phyloP scores from a whole-genome alignment of 2,329 filamentous ascomycete species.

The Hysterium pulicare region DNA sequence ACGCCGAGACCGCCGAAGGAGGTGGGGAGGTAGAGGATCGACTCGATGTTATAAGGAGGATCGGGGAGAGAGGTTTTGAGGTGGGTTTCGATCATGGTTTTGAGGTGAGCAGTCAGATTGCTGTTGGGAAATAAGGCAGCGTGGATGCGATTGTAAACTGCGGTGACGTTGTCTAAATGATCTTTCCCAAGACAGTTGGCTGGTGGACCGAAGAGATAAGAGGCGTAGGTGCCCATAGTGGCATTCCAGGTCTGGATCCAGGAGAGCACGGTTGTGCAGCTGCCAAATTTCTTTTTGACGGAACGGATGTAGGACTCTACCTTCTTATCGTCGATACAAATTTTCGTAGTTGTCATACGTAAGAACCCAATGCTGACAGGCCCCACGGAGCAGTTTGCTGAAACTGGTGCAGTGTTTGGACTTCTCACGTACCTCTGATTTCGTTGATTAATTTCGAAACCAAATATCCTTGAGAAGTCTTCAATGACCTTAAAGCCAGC shows the following conservation, averaged over 20 bases:
- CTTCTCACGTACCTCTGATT: too few relatives aligned
- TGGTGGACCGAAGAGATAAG: constrained; percentile 26
- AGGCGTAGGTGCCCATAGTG: constrained; percentile 21
- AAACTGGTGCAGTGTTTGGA: constrained; percentile 15
- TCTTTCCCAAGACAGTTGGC: constrained; percentile 21
- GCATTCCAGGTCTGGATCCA: constrained; percentile 29
- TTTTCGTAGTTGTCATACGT: too few relatives aligned
- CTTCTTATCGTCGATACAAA: constrained; percentile 12
- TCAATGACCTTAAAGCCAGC: constrained; percentile 7
- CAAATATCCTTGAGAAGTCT: constrained; percentile 17
- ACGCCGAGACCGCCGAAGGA: constrained; percentile 28
- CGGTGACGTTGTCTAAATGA: constrained; percentile 21
- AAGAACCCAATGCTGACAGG: too few relatives aligned
- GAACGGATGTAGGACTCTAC: constrained; percentile 16
- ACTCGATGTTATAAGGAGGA: constrained; percentile 16
- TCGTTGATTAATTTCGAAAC: constrained; percentile 10
- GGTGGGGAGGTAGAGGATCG: constrained; percentile 24
- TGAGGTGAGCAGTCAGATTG: constrained; percentile 18
- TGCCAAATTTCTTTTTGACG: constrained; percentile 19
- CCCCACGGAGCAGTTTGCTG: constrained; percentile 1
- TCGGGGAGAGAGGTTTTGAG: constrained; percentile 10
- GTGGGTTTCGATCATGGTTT: constrained; percentile 18
- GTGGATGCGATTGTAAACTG: constrained; percentile 20
- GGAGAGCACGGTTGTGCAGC: constrained; percentile 18
- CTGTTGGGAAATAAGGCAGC: constrained; percentile 18